Evolutionary conservation across 768 basidiomycete species (phyloP), one percentile per base, ranked within the genome.

Genomic region (Kwoniella shandongensis): DNA sequence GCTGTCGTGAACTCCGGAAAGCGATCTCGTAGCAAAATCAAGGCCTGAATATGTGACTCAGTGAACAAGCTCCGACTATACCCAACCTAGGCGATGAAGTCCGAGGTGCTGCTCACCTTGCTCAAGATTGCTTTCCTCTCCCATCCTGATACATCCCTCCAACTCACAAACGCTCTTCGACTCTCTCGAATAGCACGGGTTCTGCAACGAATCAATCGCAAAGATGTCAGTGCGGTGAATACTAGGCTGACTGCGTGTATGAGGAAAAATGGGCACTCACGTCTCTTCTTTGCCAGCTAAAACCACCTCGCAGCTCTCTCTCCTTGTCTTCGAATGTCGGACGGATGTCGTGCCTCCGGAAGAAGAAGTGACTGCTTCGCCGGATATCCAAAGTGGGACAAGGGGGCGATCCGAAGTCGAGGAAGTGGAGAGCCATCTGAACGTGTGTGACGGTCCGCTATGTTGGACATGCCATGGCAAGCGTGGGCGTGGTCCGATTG

Each of bases 281-380:
- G 52, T 58, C 32, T 69, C 67, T 22, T 58, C 49, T 32, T 61
- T 36, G 10, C 67, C 67, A n/a, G 67, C 67, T 13, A 64, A 49
- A 4, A 66, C 57, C 2, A 66, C 52, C 32, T 66, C 53, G 30
- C 64, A 69, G 20, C 46, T 61, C 32, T 57, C 42, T 22, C 49
- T 35, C 11, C 59, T 53, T 0, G 61, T 57, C 25, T 57, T 61
- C 3, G 67, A 53, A 44, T 69, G 61, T 23, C 35, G 42, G 10
- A 39, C 32, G 10, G 29, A 41, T 1, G 48, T 57, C 6, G 49
- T 53, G 6, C 53, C 54, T 7, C 40, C 52, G 1, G 52, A 51
- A 5, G 61, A 61, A 2, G 48, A 25, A 0, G 17, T 48, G 2
- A 65, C 57, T 0, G 57, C 42, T 40, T 60, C 5, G 2, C 64